phyloP scores from a whole-genome alignment of 1,139 yeast species.

The Yarrowia galli region DNA sequence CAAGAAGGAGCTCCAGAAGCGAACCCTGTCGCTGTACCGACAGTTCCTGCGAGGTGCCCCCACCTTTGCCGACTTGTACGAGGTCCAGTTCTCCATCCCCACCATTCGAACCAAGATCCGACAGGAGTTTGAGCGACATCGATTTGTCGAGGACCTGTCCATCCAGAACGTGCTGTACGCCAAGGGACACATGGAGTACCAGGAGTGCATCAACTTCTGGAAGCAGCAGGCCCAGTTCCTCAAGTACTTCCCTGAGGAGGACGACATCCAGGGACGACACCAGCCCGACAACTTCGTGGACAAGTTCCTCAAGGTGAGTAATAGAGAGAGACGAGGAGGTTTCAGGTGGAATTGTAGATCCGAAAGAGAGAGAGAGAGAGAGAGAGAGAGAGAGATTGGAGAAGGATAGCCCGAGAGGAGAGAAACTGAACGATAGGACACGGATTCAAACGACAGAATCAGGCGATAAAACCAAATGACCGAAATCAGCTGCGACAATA shows the following conservation, averaged over 20 bases:
- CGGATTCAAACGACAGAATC: not conserved
- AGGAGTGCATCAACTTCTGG: constrained; percentile 89
- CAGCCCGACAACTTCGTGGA: constrained; percentile 58
- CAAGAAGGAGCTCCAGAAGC: constrained; percentile 65
- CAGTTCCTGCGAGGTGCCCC: constrained; percentile 69
- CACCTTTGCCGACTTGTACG: constrained; percentile 65
- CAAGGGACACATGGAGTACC: constrained; percentile 92
- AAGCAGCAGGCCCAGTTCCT: constrained; percentile 86
- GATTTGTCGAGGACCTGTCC: constrained; percentile 71
- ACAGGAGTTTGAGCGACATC: constrained; percentile 87
- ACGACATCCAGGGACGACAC: constrained; percentile 49
- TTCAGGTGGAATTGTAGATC: too few relatives aligned
- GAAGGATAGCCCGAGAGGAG: too few relatives aligned
- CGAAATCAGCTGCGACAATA: too few relatives aligned
- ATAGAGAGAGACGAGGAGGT: not conserved
- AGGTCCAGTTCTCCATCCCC: constrained; percentile 83
- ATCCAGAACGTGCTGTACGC: constrained; percentile 72
- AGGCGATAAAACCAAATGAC: too few relatives aligned
- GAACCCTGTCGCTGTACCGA: constrained; percentile 77
- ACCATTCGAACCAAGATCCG: constrained; percentile 82
- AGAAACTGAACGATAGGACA: too few relatives aligned
- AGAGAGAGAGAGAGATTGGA: too few relatives aligned
- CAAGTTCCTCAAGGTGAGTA: constrained; percentile 61
- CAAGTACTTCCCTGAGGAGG: constrained; percentile 78
- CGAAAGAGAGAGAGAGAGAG: not conserved